These are phyloP conservation scores for Iberis amara DNA, from an alignment of 441 rosid species.

Conservation along the genomic window DNA sequence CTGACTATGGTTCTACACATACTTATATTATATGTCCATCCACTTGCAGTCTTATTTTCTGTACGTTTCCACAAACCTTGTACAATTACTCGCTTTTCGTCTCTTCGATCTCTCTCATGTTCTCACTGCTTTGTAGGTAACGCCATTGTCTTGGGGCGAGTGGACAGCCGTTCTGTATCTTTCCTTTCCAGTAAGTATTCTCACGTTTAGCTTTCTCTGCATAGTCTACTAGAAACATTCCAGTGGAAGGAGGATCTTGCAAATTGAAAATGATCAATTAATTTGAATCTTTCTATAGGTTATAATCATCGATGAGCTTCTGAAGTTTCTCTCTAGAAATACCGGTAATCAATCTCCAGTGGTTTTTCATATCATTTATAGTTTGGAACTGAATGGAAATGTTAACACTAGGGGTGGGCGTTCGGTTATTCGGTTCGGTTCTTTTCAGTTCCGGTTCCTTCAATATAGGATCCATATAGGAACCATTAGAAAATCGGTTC, in stretches of 20 bases:
- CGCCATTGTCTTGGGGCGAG: conserved; percentile 89
- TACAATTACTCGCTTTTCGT: conserved; percentile 4
- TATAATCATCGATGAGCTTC: conserved; percentile 81
- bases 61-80: conserved; percentile 47
- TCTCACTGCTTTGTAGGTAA: conserved; percentile 55
- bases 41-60: conserved; percentile 88
- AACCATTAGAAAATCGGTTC: no score
- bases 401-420: no score
- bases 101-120: conserved; percentile 17
- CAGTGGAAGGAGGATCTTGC: no score
- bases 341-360: conserved; percentile 27
- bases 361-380: not conserved
- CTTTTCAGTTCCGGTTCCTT: no score
- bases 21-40: conserved; percentile 73
- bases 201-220: not conserved
- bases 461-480: no score
- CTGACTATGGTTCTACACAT: conserved; percentile 90
- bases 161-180: conserved; percentile 84
- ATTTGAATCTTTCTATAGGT: conserved; percentile 42
- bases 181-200: conserved; percentile 82
- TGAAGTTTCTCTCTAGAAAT: conserved; percentile 89
- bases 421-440: no score
- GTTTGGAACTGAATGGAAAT: not conserved
- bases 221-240: conserved; percentile 5
- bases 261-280: not conserved